Evolutionary conservation across 306 rosid species (phyloP), one percentile per base, ranked within the genome.

Genomic region (Trifolium pratense): DNA sequence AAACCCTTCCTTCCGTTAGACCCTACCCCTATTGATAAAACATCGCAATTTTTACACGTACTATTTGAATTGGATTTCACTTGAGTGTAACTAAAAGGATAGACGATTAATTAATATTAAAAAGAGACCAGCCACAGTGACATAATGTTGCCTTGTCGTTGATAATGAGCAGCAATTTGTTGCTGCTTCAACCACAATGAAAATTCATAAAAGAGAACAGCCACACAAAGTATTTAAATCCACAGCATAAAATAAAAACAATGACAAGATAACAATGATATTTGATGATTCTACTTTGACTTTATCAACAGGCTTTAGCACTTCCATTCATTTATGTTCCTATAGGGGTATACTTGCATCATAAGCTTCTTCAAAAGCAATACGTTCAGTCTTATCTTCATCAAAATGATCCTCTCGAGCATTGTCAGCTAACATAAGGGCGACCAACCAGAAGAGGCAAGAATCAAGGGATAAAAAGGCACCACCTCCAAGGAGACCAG

Each of bases 401-500:
- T 89, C 97, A 2, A 94, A 84, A 84, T 81, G 88, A 80, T 93
- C 98, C 76, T 91, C 97, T 1, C 97, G 85, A 15, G 87, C 98
- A 74, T 91, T 93, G 69, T 78, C 88, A 1, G 98, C 98, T 37
- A 93, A 61, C 98, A 93, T 87, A 3, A 93, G 93, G 3, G 98
- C 88, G 43, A 93, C 84, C 93, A 93, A 71, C 99, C 99, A 94
- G 74, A 89, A 78, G 67, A 91, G 97, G 43, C 88, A 68, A n/a
- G 99, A 80, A 79, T 93, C 97, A 6, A 93, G 93, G 53, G 97
- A 89, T 42, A 89, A 78, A 51, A 93, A 93, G 36, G 97, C 98
- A 34, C 98, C 97, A 0, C 97, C 97, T 5, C 98, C 97, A 18
- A 93, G 83, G 53, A 93, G 91, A 58, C 97, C 96, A 0, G 97